Evolutionary conservation across 805 yeast species (phyloP), one percentile per base, ranked within the genome.

Genomic region (Hanseniaspora hatyaiensis): DNA sequence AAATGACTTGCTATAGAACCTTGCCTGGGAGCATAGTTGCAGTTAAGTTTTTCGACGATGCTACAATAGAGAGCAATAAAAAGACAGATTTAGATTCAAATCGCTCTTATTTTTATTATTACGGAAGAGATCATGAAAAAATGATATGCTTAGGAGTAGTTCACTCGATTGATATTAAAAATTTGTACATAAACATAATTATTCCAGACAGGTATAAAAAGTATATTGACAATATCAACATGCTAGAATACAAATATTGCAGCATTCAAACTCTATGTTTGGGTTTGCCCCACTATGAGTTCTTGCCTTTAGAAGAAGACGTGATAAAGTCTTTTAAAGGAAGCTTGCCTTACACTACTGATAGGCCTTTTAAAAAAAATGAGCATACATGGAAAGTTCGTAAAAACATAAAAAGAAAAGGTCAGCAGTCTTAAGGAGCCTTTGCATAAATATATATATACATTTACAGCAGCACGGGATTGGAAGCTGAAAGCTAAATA

Each of bases 301-400:
- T 79, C 1, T 56, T 70, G 18, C 58, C 67, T 56, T 54, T 65
- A 49, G 47, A 59, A 42, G 20, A 54, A 51, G 16, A 32, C 59
- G 2, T 50, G 51, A 9, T 51, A 47, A 22, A 44, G 51, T 12
- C 52, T 53, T 30, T 59, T 54, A 8, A 53, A 42, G 30, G 45
- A 38, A 3, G 54, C 55, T 33, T 33, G 6, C 49, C 49, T 13
- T 45, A 45, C 23, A 34, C 32, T 8, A 37, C 38, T 4, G 33
- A 22, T 16, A 16, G 19, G 64, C 56, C 31, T 9, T 36, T 38
- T 59, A 61, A 34, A 58, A 60, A 41, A 57, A 66, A 76, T 16
- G 81, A 78, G 31, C 75, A 74, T 13, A 70, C 72, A 4, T 75
- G 80, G 75, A 76, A 70, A 52, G 69, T 72, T 4, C 63, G 87